A percentile compares a stretch with the other conserved stretches of the same genome.
Conservation (phyloP, 108 stramenopile species). For the Fragilariopsis cylindrus region DNA sequence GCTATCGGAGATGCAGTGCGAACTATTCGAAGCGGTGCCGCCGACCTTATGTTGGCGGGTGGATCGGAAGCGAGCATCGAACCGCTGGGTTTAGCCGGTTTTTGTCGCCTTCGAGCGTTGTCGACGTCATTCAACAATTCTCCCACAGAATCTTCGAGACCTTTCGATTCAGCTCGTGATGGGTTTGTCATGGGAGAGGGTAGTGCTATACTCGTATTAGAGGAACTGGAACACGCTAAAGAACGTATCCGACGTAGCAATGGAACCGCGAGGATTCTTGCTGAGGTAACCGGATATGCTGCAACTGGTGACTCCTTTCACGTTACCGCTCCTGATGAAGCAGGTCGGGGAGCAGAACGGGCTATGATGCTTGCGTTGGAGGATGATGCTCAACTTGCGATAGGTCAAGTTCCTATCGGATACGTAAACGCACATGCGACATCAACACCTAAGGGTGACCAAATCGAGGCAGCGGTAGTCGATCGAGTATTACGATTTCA, state of each 20-base stretch:
- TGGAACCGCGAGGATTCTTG: slow-evolving; percentile 35
- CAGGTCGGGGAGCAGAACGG: slow-evolving; percentile 78
- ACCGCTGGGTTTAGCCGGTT: slow-evolving; percentile 89
- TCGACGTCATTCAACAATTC: slow-evolving; percentile 54
- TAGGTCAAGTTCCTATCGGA: slow-evolving; percentile 43
- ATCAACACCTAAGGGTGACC: slow-evolving; percentile 94
- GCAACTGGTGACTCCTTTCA: slow-evolving; percentile 89
- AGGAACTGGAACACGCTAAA: slow-evolving; percentile 83
- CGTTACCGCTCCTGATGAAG: slow-evolving; percentile 84
- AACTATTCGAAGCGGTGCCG: slow-evolving; percentile 79
- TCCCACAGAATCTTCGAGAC: slow-evolving; percentile 65
- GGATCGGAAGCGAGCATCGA: slow-evolving; percentile 94
- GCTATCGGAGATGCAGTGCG: slow-evolving; percentile 92
- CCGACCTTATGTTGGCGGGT: slow-evolving; percentile 93
- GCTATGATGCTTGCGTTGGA: slow-evolving; percentile 86
- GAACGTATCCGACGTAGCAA: slow-evolving; percentile 58
- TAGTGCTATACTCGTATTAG: slow-evolving; percentile 88
- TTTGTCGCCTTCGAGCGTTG: slow-evolving; percentile 88
- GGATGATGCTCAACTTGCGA: slow-evolving; percentile 5
- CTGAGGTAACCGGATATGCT: slow-evolving; percentile 72
- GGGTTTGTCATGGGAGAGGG: slow-evolving; percentile 98
- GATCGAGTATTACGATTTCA: slow-evolving; percentile 41
- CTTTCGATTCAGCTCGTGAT: slow-evolving; percentile 86
- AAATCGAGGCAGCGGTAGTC: slow-evolving; percentile 85
- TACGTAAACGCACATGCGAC: slow-evolving; percentile 99